Conservation (phyloP, 495 filamentous ascomycete species). For the Trichoderma virens region DNA sequence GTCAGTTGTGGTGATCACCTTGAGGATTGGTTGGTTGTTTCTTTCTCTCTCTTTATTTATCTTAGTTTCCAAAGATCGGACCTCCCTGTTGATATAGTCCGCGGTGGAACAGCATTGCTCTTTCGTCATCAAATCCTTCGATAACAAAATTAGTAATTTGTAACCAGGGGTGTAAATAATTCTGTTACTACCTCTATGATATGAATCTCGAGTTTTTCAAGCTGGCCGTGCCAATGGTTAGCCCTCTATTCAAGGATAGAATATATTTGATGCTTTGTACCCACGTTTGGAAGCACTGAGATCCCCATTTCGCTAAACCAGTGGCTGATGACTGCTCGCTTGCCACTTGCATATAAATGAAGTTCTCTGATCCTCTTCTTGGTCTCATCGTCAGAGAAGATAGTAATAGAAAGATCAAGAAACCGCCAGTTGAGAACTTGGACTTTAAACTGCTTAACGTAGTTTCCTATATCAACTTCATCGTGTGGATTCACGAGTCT, state of each 20-base stretch:
- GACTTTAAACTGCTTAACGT: not conserved
- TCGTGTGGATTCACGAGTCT: not conserved
- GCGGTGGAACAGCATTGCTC: not conserved
- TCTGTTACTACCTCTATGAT: not conserved
- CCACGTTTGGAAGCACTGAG: not conserved
- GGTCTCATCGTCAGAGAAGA: not conserved
- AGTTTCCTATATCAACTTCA: not conserved
- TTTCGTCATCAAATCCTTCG: not conserved
- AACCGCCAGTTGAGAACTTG: not conserved
- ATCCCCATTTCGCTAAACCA: not conserved
- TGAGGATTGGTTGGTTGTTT: not conserved
- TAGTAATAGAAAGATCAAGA: not conserved
- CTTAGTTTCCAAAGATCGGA: not conserved
- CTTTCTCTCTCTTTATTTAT: not conserved
- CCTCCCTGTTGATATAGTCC: too few relatives aligned
- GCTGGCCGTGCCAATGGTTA: not conserved
- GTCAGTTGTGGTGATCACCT: not conserved
- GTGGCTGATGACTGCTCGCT: not conserved
- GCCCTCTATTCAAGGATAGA: not conserved
- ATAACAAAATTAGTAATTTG: not conserved
- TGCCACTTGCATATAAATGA: slow-evolving; percentile 2
- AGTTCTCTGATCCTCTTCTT: not conserved
- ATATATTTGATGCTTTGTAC: not conserved
- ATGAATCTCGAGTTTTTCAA: not conserved
- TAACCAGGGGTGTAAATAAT: not conserved